Base-by-base conservation (phyloP, 1,284 basidiomycete genomes). In the Microbotryum violaceum region DNA sequence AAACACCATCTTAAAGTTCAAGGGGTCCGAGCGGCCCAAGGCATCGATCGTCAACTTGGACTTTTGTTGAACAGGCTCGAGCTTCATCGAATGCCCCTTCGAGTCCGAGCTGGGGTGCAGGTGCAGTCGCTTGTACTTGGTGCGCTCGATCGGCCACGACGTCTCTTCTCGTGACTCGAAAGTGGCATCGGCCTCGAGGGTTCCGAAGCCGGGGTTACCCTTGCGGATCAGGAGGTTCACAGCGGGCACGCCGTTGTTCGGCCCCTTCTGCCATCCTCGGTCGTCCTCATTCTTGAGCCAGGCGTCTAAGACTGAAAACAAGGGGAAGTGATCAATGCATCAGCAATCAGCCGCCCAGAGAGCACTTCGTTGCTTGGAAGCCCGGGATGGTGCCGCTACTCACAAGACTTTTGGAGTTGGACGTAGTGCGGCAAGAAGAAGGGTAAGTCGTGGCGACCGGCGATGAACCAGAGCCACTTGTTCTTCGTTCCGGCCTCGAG, bases 381-480 rank as follows among this genome's bases (percentile, higher is more conserved):
- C 48, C 12, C 21, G 25, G 12, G 27, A 29, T 53, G 51, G 12
- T 33, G 18, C 8, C 20, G 31, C 31, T 31, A 49, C 60, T 55
- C 29, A 60, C 63, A 74, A 2, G 70, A 71, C 50, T 69, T 68
- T 48, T 75, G 74, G 6, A 74, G 65, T 49, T 65, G 64, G 49
- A 73, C 71, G 45, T 66, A 70, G 49, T 74, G 70, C 0, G 70
- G 63, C 9, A 74, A 65, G 65, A 73, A 75, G 66, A 75, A 74
- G 7, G 74, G 74, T 2, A 74, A 52, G 58, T 75, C 74, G 61
- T 75, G 74, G 16, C 74, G 62, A 9, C 74, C 74, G 4, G 70
- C 70, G 51, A 74, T 73, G 60, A 74, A 70, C 58, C 67, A 72
- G 10, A 75, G 70, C 74, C 74, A 75, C 63, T 75, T 75, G 64